Conservation (phyloP, 768 basidiomycete species). For the Kwoniella dejecticola region DNA sequence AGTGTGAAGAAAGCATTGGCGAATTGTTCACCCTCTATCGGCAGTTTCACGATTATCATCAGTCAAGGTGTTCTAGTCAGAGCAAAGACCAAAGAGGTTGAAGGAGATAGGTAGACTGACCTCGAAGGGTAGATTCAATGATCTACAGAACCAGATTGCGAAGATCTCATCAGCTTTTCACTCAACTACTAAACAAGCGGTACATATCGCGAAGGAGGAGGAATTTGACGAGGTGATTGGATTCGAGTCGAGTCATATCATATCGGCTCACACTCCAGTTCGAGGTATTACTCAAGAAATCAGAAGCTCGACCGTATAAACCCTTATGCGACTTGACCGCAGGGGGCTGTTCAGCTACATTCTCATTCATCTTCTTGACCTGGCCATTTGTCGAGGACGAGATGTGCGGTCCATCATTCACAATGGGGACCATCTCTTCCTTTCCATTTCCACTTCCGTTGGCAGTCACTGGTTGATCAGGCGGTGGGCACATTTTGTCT, state of each 20-base stretch:
- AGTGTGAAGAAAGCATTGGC: slow-evolving; percentile 99
- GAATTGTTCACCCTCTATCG: slow-evolving; percentile 93
- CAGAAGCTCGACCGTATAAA: slow-evolving; percentile 86
- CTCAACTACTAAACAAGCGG: too few species aligned
- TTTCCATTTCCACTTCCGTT: slow-evolving; percentile 22
- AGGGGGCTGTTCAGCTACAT: slow-evolving; percentile 27
- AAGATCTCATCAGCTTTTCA: slow-evolving; percentile 2
- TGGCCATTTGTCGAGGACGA: slow-evolving; percentile 45
- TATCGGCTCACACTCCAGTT: slow-evolving; percentile 51
- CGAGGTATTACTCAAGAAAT: slow-evolving; percentile 79
- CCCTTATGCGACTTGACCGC: slow-evolving; percentile 59
- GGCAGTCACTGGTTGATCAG: slow-evolving; percentile 29
- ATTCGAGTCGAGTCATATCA: background rate
- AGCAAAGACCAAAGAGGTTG: background rate
- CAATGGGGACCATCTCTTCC: slow-evolving; percentile 72
- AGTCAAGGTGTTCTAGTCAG: background rate
- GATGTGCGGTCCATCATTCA: slow-evolving; percentile 56
- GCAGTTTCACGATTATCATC: background rate
- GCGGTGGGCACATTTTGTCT: slow-evolving; percentile 44
- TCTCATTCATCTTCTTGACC: slow-evolving; percentile 21
- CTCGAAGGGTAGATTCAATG: slow-evolving; percentile 94
- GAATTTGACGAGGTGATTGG: background rate
- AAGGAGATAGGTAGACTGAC: slow-evolving; percentile 58
- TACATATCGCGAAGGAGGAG: too few species aligned
- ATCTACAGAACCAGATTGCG: slow-evolving; percentile 58